phyloP scores from a whole-genome alignment of 208 protist species.

The Angomonas ambiguus region DNA sequence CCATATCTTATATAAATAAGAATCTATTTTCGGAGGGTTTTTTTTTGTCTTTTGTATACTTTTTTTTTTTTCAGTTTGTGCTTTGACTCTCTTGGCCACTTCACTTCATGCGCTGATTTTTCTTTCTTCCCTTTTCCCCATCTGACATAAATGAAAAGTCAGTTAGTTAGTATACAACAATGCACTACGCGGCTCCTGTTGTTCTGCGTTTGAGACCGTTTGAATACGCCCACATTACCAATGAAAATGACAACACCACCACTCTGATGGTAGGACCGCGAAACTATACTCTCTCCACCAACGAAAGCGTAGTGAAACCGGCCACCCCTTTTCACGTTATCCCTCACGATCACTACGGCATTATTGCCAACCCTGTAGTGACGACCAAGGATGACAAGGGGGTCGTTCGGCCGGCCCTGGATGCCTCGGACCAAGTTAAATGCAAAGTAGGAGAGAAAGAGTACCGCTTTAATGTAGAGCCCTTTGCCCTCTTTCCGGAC shows the following conservation, averaged over 20 bases:
- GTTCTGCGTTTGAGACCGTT: slow-evolving; percentile 49
- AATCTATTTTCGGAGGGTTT: too few relatives aligned
- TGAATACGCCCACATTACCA: slow-evolving; percentile 73
- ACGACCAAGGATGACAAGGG: slow-evolving; percentile 17
- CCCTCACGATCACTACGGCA: slow-evolving; percentile 42
- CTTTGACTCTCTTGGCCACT: neutral
- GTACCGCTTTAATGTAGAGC: slow-evolving; percentile 62
- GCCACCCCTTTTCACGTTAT: slow-evolving; percentile 57
- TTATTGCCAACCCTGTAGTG: slow-evolving; percentile 54
- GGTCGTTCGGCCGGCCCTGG: slow-evolving; percentile 24
- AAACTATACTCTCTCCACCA: slow-evolving; percentile 31
- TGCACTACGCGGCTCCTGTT: neutral
- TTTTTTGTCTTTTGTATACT: slow-evolving; percentile 7
- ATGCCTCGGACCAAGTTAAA: slow-evolving; percentile 75
- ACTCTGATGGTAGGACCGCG: slow-evolving; percentile 55
- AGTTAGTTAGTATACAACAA: neutral
- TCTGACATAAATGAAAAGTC: neutral
- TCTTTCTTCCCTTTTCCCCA: neutral
- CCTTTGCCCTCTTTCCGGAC: slow-evolving; percentile 92
- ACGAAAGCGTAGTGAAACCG: slow-evolving; percentile 37
- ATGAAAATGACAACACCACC: slow-evolving; percentile 61
- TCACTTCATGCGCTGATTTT: neutral
- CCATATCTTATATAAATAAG: neutral
- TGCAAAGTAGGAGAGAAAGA: slow-evolving; percentile 80
- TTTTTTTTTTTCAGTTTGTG: slow-evolving; percentile 11